Evolutionary conservation across 768 basidiomycete species (phyloP).

Genomic region (Leccinum longicurvipes): DNA sequence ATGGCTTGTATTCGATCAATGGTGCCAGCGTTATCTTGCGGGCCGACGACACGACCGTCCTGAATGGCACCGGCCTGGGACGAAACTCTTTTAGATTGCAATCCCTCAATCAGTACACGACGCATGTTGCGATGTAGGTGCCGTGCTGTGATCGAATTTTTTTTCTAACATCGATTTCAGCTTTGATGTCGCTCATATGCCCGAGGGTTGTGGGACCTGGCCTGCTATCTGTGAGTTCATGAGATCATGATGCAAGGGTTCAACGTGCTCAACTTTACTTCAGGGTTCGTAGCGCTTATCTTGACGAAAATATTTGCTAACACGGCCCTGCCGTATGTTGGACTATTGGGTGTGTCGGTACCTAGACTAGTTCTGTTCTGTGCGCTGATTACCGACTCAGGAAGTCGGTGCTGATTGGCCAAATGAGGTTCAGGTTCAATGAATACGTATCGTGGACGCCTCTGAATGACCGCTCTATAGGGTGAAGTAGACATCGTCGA

Average conservation of each 20-base stretch:
- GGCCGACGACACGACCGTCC: conserved; percentile 29
- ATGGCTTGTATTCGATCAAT: conserved; percentile 55
- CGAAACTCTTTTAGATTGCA: conserved; percentile 33
- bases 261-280: not conserved
- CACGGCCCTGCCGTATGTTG: not conserved
- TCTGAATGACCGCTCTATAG: conserved; percentile 3
- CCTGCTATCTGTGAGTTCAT: conserved; percentile 29
- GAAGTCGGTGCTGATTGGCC: conserved; percentile 22
- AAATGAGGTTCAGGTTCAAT: conserved; percentile 2
- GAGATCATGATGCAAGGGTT: not conserved
- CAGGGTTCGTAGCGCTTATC: conserved; percentile 5
- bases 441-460: not conserved
- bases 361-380: not conserved
- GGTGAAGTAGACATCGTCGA: conserved; percentile 30
- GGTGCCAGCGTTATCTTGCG: conserved; percentile 34
- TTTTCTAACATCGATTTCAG: conserved; percentile 1
- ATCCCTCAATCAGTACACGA: conserved; percentile 27
- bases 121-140: conserved; percentile 31
- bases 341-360: not conserved
- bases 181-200: conserved; percentile 35
- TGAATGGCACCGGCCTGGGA: conserved; percentile 25
- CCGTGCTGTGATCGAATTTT: not conserved
- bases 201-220: conserved; percentile 35
- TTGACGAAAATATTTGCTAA: not conserved
- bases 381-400: conserved; percentile 4